Conservation (phyloP, 495 filamentous ascomycete species). For the Hyaloscypha finlandica region DNA sequence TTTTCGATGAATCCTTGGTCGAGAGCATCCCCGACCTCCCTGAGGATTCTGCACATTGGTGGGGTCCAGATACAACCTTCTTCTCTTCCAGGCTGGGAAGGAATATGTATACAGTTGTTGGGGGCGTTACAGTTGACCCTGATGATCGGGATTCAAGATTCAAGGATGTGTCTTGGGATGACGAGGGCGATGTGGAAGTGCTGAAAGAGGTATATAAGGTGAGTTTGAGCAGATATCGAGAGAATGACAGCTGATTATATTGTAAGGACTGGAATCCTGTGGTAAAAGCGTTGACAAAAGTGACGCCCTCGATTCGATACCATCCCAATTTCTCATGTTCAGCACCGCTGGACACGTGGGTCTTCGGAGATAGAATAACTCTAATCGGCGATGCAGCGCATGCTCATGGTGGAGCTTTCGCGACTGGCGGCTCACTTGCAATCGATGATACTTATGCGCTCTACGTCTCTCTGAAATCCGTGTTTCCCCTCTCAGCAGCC, state of each 20-base stretch:
- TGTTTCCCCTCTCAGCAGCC: constrained; percentile 28
- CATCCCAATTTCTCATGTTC: constrained; percentile 48
- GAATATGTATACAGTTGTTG: constrained; percentile 47
- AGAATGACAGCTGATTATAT: not conserved
- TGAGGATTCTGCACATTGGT: constrained; percentile 50
- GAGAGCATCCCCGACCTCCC: constrained; percentile 44
- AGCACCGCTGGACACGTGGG: constrained; percentile 43
- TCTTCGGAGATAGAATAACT: constrained; percentile 42
- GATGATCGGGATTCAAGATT: constrained; percentile 35
- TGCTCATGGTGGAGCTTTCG: constrained; percentile 52
- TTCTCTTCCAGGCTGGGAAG: constrained; percentile 48
- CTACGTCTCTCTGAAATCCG: constrained; percentile 31
- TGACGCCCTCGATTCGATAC: constrained; percentile 43
- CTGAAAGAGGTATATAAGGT: constrained; percentile 39
- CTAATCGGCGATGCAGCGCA: constrained; percentile 52
- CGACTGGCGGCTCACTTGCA: constrained; percentile 53
- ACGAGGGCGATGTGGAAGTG: constrained; percentile 40
- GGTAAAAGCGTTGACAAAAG: constrained; percentile 43
- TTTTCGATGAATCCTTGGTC: constrained; percentile 45
- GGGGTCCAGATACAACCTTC: constrained; percentile 49
- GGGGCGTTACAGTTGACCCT: constrained; percentile 45
- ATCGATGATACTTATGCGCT: constrained; percentile 47
- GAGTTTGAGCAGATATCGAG: not conserved
- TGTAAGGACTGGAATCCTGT: constrained; percentile 47
- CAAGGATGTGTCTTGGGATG: constrained; percentile 43